These are phyloP conservation scores for Psilocybe mexicana DNA, from an alignment of 1,284 basidiomycete species.

Conservation along the genomic window DNA sequence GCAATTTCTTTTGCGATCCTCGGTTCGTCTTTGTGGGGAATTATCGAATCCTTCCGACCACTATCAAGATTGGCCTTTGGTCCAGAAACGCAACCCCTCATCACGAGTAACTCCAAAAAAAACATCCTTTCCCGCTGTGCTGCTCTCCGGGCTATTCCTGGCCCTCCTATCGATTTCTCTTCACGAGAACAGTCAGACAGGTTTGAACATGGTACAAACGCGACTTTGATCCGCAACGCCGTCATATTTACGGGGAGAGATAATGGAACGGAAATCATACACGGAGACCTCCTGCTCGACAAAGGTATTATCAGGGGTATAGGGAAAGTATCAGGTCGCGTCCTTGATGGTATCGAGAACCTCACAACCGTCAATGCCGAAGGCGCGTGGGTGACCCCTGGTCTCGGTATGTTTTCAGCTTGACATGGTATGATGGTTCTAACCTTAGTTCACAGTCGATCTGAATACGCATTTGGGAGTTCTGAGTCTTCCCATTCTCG, in stretches of 20 bases:
- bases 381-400: conserved; percentile 70
- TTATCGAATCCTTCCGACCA: not conserved
- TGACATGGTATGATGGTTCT: not conserved
- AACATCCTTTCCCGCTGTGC: conserved; percentile 45
- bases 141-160: conserved; percentile 41
- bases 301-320: conserved; percentile 58
- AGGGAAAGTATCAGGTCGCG: conserved; percentile 48
- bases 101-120: conserved; percentile 16
- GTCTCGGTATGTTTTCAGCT: conserved; percentile 43
- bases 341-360: conserved; percentile 39
- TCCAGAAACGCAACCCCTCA: not conserved
- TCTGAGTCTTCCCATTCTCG: conserved; percentile 56
- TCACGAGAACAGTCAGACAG: conserved; percentile 68
- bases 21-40: conserved; percentile 6
- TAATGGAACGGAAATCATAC: conserved; percentile 63
- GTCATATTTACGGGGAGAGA: conserved; percentile 78
- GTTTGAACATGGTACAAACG: conserved; percentile 63
- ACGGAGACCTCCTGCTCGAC: conserved; percentile 61
- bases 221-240: conserved; percentile 76
- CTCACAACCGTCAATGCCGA: conserved; percentile 54
- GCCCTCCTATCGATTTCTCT: conserved; percentile 52
- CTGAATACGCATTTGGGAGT: conserved; percentile 82
- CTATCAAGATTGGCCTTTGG: not conserved
- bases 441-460: conserved; percentile 51
- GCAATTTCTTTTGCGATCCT: conserved; percentile 9